Conservation (phyloP, 768 basidiomycete species). For the Crepidotus variabilis region DNA sequence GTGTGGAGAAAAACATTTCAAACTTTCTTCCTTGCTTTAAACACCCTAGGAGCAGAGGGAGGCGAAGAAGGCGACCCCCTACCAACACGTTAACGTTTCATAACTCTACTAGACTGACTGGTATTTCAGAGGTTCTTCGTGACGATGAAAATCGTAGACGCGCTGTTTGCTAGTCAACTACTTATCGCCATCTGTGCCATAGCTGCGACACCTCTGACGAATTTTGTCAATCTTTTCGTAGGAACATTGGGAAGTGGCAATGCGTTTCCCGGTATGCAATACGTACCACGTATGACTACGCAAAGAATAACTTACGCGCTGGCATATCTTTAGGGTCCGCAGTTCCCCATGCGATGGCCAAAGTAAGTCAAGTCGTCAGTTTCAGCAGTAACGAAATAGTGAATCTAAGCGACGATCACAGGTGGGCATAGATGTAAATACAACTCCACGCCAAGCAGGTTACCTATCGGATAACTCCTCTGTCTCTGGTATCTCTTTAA, state of each 20-base stretch:
- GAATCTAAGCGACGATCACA: slow-evolving; percentile 10
- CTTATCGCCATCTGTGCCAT: not conserved
- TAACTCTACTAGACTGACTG: not conserved
- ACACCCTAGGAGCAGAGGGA: no score
- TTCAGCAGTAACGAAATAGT: not conserved
- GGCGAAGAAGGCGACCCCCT: no score
- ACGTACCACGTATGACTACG: not conserved
- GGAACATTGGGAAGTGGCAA: slow-evolving; percentile 47
- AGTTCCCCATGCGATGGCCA: slow-evolving; percentile 51
- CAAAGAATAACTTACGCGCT: not conserved
- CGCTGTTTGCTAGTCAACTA: not conserved
- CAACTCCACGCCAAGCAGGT: slow-evolving; percentile 46
- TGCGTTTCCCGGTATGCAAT: slow-evolving; percentile 39
- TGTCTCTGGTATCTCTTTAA: slow-evolving; percentile 43
- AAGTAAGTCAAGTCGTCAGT: slow-evolving; percentile 23
- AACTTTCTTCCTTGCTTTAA: no score
- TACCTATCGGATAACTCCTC: slow-evolving; percentile 44
- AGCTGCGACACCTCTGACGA: slow-evolving; percentile 31
- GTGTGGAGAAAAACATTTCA: no score
- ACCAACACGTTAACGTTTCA: not conserved
- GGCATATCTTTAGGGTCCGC: slow-evolving; percentile 29
- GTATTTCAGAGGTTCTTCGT: not conserved
- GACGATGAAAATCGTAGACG: not conserved
- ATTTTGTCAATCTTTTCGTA: slow-evolving; percentile 49
- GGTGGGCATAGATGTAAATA: slow-evolving; percentile 50